Evolutionary conservation across 2,329 filamentous ascomycete species (phyloP), one percentile per base, ranked within the genome.

Genomic region (Ceratocystis diversiconidia): DNA sequence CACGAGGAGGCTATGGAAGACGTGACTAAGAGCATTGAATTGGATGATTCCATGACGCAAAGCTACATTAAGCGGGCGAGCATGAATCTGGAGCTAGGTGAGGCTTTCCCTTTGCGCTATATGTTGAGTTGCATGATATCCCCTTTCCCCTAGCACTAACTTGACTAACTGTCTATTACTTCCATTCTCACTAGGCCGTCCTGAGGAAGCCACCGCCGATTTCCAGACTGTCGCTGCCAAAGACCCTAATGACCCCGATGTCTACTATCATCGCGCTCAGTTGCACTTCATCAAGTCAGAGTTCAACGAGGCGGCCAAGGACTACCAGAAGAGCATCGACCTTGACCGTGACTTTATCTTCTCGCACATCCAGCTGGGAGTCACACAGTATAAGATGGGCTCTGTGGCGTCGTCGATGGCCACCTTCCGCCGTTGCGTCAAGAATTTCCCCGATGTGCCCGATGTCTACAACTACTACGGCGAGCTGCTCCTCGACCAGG

Each of bases 401-500:
- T 96, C 90, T 36, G 89, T 99, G 67, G 94, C 94, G 6, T 96
- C 92, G 7, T 96, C 92, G 60, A 97, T 97, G 91, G 92, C 94
- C 44, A 99, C 94, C 5, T 97, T 99, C 86, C 85, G 92, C 71
- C 84, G 92, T 69, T 96, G 91, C 76, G 92, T 96, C 76, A 99
- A 97, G 86, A 96, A 96, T 79, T 99, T 99, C 74, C 89, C 91
- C 73, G 89, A 92, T 74, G 90, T 95, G 10, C 92, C 92, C 5
- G 94, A 99, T 73, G 94, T 97, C 50, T 99, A 97, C 82, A 99
- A 99, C 82, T 99, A 99, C 83, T 97, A 96, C 73, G 94, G 94
- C 72, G 94, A 99, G 79, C 83, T 99, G 66, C 82, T 99, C 66
- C 85, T 99, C 64, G 94, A 99, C 79, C 94, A 97, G 80, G 87